Conservation (phyloP, 352 stramenopile genomes). For the Phytophthora pistaciae region DNA sequence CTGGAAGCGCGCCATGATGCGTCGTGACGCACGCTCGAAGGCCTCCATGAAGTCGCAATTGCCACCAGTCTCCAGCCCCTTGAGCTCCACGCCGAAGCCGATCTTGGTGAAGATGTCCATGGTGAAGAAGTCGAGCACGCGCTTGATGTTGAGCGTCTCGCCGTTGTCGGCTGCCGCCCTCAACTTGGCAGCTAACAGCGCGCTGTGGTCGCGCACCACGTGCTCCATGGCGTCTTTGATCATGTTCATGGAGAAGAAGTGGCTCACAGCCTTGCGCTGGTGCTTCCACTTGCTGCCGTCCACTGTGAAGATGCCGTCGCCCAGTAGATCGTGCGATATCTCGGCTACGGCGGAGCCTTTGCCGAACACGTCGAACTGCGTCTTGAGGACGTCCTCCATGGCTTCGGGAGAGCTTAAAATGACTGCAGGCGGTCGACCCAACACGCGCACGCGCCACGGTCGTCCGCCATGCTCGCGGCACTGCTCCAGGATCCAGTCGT, state of each 20-base stretch:
- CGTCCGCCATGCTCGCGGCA: constrained; percentile 43
- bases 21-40: constrained; percentile 41
- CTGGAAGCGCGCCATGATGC: constrained; percentile 49
- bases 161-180: constrained; percentile 4
- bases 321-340: constrained; percentile 71
- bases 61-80: constrained; percentile 42
- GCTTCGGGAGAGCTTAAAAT: constrained; percentile 47
- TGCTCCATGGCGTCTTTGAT: constrained; percentile 61
- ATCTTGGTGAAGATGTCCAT: constrained; percentile 81
- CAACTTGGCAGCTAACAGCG: constrained; percentile 40
- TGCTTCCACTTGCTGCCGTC: constrained; percentile 73
- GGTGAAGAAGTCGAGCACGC: constrained; percentile 64
- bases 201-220: constrained; percentile 53
- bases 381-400: constrained; percentile 70
- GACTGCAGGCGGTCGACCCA: constrained; percentile 48
- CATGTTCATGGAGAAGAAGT: constrained; percentile 85
- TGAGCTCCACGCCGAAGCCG: constrained; percentile 72
- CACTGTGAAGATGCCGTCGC: constrained; percentile 76
- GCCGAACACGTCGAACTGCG: constrained; percentile 78
- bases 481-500: constrained; percentile 74
- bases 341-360: constrained; percentile 56
- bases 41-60: constrained; percentile 44
- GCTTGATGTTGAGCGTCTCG: constrained; percentile 53
- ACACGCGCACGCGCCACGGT: constrained; percentile 50
- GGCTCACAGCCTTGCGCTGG: constrained; percentile 88